Percentiles rank a stretch among this genome's conserved stretches.
Conservation (phyloP, 2,329 filamentous ascomycete species). For the Diaporthe caulivora region DNA sequence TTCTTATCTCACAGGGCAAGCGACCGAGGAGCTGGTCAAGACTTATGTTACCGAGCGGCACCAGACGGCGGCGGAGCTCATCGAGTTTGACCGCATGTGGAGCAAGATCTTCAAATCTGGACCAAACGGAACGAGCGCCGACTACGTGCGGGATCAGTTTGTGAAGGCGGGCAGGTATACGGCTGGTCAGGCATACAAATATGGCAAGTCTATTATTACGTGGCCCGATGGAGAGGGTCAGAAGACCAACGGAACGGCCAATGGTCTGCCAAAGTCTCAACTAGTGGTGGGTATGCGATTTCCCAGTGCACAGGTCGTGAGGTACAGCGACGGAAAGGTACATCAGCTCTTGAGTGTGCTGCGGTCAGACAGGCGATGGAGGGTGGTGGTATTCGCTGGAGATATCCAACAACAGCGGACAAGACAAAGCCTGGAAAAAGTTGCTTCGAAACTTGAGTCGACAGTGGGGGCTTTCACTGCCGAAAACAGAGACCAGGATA, state of each 20-base stretch:
- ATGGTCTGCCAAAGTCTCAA: neutral
- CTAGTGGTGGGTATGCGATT: constrained; percentile 37
- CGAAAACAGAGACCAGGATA: constrained; percentile 58
- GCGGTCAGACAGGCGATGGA: constrained; percentile 52
- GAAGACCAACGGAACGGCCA: neutral
- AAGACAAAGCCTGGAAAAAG: neutral
- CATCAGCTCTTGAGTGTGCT: constrained; percentile 55
- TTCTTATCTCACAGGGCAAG: constrained; percentile 59
- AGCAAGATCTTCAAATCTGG: constrained; percentile 64
- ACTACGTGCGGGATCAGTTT: constrained; percentile 69
- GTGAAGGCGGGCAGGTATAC: constrained; percentile 69
- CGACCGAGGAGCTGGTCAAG: constrained; percentile 57
- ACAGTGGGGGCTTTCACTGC: constrained; percentile 57
- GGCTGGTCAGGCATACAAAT: constrained; percentile 69
- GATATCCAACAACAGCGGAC: constrained; percentile 27
- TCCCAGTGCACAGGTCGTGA: constrained; percentile 61
- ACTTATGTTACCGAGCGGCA: constrained; percentile 67
- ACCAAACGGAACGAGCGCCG: constrained; percentile 47
- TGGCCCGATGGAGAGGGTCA: constrained; percentile 24
- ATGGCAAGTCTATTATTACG: constrained; percentile 63
- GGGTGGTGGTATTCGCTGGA: constrained; percentile 41
- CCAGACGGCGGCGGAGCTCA: constrained; percentile 67
- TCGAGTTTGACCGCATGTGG: constrained; percentile 70
- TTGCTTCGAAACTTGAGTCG: constrained; percentile 36
- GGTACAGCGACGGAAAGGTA: constrained; percentile 65